Conservation (phyloP, 805 yeast genomes). For the Sugiyamaella qingdaonensis region DNA sequence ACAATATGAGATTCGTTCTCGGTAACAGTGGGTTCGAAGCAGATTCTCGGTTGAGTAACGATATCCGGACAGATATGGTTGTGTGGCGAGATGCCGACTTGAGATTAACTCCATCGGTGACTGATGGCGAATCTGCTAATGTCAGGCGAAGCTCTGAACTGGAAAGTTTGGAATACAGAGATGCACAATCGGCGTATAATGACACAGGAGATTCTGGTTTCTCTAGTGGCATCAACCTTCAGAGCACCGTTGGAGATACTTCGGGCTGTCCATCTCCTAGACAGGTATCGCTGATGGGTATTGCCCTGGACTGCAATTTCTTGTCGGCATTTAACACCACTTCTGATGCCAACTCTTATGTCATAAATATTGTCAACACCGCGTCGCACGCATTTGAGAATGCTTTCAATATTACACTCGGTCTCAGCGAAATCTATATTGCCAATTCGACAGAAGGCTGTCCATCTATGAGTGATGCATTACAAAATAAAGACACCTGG, state of each 20-base stretch:
- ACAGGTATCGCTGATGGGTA: conserved; percentile 34
- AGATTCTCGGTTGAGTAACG: conserved; percentile 11
- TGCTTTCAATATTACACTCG: conserved; percentile 36
- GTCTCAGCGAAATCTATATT: conserved; percentile 28
- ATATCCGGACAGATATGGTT: conserved; percentile 15
- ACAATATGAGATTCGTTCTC: conserved; percentile 12
- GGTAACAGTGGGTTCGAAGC: conserved; percentile 9
- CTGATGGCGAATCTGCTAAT: background rate
- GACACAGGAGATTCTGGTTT: conserved; percentile 27
- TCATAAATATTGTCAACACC: conserved; percentile 31
- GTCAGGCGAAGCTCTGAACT: background rate
- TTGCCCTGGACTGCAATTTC: conserved; percentile 37
- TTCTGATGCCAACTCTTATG: conserved; percentile 27
- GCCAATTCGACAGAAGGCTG: conserved; percentile 26
- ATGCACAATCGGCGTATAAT: conserved; percentile 10
- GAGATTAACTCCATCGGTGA: conserved; percentile 8
- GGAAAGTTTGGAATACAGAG: background rate
- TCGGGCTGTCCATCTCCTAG: conserved; percentile 32
- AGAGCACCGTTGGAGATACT: conserved; percentile 28
- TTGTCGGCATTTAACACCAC: conserved; percentile 25
- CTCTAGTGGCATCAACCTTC: conserved; percentile 25
- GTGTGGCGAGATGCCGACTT: conserved; percentile 31
- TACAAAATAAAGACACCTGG: conserved; percentile 23
- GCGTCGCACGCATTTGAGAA: conserved; percentile 34
- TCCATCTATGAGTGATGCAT: conserved; percentile 17